Conservation (phyloP, 441 rosid genomes). For the Populus hybrid region DNA sequence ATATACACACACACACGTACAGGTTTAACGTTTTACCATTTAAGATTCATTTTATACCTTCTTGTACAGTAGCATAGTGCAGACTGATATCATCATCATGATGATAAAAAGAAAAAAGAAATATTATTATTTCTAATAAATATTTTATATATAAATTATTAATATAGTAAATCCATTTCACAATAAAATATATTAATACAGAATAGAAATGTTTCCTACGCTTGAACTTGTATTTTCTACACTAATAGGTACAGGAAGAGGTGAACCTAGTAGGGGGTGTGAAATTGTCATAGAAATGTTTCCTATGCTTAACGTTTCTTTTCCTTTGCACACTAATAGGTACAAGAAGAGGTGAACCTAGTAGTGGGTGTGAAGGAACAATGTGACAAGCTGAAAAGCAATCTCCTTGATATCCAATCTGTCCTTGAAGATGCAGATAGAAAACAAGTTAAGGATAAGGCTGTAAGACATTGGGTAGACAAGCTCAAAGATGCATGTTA, state of each 20-base stretch:
- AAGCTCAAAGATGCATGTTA: slow-evolving; percentile 4
- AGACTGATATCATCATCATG: too few species aligned
- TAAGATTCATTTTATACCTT: too few species aligned
- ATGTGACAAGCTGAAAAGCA: background rate
- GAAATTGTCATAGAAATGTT: background rate
- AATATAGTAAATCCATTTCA: background rate
- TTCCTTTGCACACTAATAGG: background rate
- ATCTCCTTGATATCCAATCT: background rate
- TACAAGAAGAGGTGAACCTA: background rate
- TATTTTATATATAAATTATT: too few species aligned
- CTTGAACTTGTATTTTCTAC: too few species aligned
- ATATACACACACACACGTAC: too few species aligned
- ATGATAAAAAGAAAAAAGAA: too few species aligned
- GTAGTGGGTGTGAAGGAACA: background rate
- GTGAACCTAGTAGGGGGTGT: too few species aligned
- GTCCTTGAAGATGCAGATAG: slow-evolving; percentile 4
- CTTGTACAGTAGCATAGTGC: too few species aligned
- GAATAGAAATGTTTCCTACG: background rate
- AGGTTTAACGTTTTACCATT: too few species aligned
- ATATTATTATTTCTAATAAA: too few species aligned
- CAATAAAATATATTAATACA: background rate
- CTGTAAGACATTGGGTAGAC: background rate
- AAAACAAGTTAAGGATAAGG: background rate
- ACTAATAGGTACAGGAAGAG: too few species aligned
- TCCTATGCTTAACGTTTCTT: background rate